These are phyloP conservation scores for Candida awuae DNA, from an alignment of 805 yeast species.

Conservation along the genomic window DNA sequence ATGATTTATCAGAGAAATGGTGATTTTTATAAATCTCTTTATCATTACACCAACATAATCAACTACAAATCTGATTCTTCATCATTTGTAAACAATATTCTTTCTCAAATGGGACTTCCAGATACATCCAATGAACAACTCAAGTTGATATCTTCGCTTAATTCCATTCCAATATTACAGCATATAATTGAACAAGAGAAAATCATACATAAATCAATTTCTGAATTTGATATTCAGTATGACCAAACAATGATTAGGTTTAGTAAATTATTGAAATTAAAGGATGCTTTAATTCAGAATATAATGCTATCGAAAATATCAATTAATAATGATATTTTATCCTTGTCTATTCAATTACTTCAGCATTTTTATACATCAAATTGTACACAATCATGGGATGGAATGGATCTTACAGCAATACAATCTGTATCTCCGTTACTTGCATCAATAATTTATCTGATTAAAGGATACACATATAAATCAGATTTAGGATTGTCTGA, in stretches of 20 bases:
- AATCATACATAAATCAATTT: constrained; percentile 8
- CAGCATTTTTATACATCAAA: not conserved
- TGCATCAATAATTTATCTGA: constrained; percentile 20
- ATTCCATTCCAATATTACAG: constrained; percentile 18
- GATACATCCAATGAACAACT: constrained; percentile 20
- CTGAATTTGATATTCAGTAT: constrained; percentile 20
- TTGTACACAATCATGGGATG: not conserved
- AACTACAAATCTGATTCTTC: constrained; percentile 5
- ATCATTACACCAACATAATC: constrained; percentile 32
- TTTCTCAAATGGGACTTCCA: constrained; percentile 19
- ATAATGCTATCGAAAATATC: constrained; percentile 9
- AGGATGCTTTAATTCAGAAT: constrained; percentile 12
- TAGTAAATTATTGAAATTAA: constrained; percentile 15
- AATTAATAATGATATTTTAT: not conserved
- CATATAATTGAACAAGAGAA: constrained; percentile 16
- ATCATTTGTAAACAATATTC: constrained; percentile 8
- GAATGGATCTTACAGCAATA: not conserved
- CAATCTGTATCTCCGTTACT: constrained; percentile 17
- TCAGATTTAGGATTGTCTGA: constrained; percentile 11
- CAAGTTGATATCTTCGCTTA: constrained; percentile 19
- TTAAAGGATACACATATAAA: constrained; percentile 15
- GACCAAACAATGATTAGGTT: constrained; percentile 16
- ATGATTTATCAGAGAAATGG: constrained; percentile 32
- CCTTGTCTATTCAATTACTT: not conserved
- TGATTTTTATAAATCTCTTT: constrained; percentile 31